These are phyloP conservation scores for Ceratobasidium sp. DNA, from an alignment of 1,284 basidiomycete species.

Conservation along the genomic window DNA sequence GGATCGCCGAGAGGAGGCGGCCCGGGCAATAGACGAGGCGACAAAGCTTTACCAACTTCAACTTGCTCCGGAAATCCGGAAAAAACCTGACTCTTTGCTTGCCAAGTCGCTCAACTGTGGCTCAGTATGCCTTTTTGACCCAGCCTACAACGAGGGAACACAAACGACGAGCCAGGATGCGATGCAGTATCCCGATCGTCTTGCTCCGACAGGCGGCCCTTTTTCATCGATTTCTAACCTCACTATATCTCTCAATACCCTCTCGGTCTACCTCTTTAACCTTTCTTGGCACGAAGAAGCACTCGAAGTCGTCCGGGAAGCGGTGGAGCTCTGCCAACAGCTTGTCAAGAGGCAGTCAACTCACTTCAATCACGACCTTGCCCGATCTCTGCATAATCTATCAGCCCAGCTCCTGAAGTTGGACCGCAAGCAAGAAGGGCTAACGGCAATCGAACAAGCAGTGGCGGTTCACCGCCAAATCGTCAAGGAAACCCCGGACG, in stretches of 20 bases:
- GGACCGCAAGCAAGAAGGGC: not conserved
- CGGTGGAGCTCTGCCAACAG: too few relatives aligned
- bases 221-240: not conserved
- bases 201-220: not conserved
- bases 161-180: too few relatives aligned
- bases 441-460: not conserved
- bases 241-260: not conserved
- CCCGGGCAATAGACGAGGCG: not conserved
- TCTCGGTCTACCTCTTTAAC: too few relatives aligned
- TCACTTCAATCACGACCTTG: conserved; percentile 1
- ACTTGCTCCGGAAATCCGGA: not conserved
- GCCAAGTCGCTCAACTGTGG: too few relatives aligned
- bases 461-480: not conserved
- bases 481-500: not conserved
- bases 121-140: too few relatives aligned
- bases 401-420: not conserved
- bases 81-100: not conserved
- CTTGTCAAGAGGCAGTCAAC: too few relatives aligned
- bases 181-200: too few relatives aligned
- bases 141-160: too few relatives aligned
- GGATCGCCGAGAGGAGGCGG: conserved; percentile 16
- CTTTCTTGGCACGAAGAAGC: too few relatives aligned
- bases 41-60: not conserved
- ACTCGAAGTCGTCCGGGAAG: too few relatives aligned
- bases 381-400: not conserved